These are phyloP conservation scores for Melampsora medusae DNA, from an alignment of 1,284 basidiomycete genomes.

Conservation along the genomic window DNA sequence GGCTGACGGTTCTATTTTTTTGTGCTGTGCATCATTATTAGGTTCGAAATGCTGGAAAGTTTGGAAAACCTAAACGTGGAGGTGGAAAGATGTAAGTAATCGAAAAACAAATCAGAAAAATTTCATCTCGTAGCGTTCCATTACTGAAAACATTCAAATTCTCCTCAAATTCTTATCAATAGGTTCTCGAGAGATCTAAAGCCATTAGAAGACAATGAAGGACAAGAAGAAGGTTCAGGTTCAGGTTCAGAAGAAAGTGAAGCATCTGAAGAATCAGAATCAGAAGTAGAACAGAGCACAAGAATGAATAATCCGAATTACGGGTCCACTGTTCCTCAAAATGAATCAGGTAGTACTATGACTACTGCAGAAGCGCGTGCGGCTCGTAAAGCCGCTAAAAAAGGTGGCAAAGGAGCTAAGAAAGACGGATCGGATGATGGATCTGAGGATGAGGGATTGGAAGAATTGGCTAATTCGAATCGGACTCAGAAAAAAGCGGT, in stretches of 20 bases:
- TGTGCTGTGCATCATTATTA: neutral
- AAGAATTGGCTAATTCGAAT: constrained; percentile 57
- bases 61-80: constrained; percentile 43
- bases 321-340: neutral
- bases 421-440: constrained; percentile 54
- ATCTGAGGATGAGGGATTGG: constrained; percentile 59
- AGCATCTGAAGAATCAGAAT: constrained; percentile 16
- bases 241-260: constrained; percentile 1
- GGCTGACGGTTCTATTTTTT: no score
- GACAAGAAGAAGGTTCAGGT: constrained; percentile 20
- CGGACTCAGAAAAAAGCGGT: constrained; percentile 46
- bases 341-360: neutral
- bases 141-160: neutral
- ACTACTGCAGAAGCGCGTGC: constrained; percentile 15
- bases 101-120: neutral
- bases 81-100: constrained; percentile 29
- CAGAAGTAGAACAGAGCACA: neutral
- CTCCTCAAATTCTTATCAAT: neutral
- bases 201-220: constrained; percentile 4
- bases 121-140: neutral
- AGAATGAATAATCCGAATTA: constrained; percentile 11
- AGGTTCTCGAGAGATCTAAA: constrained; percentile 9
- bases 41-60: constrained; percentile 43
- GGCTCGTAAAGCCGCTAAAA: constrained; percentile 37
- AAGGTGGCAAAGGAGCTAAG: constrained; percentile 42